Conservation (phyloP, 2,329 filamentous ascomycete species). For the Epicoccum sorghinum region DNA sequence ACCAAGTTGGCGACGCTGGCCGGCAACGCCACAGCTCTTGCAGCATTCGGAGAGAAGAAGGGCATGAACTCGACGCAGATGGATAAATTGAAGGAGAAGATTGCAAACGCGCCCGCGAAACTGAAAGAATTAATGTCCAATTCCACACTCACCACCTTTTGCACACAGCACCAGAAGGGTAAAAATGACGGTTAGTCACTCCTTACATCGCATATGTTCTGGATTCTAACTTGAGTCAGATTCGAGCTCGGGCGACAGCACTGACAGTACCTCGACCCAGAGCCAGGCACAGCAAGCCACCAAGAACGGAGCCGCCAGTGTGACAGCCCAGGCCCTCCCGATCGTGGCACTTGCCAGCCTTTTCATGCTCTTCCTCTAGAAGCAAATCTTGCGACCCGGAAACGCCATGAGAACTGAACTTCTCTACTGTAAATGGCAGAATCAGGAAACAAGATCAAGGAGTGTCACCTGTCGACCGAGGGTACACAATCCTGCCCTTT, state of each 20-base stretch:
- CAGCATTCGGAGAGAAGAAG: slow-evolving; percentile 27
- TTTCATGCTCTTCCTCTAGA: slow-evolving; percentile 27
- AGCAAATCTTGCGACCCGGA: not conserved
- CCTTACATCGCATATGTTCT: not conserved
- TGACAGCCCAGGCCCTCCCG: slow-evolving; percentile 23
- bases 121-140: slow-evolving; percentile 32
- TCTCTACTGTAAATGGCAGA: too few relatives aligned
- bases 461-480: too few relatives aligned
- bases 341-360: slow-evolving; percentile 22
- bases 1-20: slow-evolving; percentile 29
- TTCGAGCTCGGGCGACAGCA: not conserved
- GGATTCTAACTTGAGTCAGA: not conserved
- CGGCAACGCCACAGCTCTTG: slow-evolving; percentile 35
- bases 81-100: slow-evolving; percentile 29
- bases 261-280: not conserved
- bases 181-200: slow-evolving; percentile 17
- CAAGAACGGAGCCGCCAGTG: slow-evolving; percentile 12
- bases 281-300: slow-evolving; percentile 11
- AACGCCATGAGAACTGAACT: too few relatives aligned
- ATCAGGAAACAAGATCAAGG: too few relatives aligned
- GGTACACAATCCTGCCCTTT: too few relatives aligned
- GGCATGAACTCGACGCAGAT: slow-evolving; percentile 29
- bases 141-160: slow-evolving; percentile 35
- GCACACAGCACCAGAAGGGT: slow-evolving; percentile 19
- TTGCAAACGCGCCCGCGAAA: slow-evolving; percentile 29